Evolutionary conservation across 2,329 filamentous ascomycete genomes (phyloP).

Genomic region (Tolypocladium album): DNA sequence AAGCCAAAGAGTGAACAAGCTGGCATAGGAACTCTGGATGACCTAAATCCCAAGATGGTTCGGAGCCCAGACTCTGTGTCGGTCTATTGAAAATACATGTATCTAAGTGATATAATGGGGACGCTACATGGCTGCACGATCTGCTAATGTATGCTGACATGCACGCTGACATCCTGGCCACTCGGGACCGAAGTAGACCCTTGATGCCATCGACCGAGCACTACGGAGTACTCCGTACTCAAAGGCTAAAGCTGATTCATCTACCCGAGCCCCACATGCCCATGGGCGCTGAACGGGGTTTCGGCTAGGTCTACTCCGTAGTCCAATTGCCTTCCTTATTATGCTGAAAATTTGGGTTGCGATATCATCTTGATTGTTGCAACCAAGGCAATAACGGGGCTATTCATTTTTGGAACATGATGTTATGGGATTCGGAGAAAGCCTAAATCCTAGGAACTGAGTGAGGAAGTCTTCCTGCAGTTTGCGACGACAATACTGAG

Average conservation of each 20-base stretch:
- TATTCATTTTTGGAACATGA: neutral
- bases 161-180: neutral
- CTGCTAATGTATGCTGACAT: neutral
- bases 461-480: neutral
- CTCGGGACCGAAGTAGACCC: neutral
- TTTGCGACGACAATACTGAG: neutral
- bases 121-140: neutral
- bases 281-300: no score
- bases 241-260: no score
- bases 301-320: neutral
- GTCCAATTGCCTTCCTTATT: neutral
- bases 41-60: neutral
- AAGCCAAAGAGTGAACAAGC: neutral
- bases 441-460: neutral
- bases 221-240: no score
- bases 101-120: neutral
- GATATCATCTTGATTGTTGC: neutral
- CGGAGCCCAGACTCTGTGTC: neutral
- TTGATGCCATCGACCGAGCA: no score
- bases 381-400: neutral
- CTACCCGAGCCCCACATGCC: no score
- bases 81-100: neutral
- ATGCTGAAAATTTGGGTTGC: neutral
- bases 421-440: neutral
- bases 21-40: neutral